Evolutionary conservation across 345 rosid species (phyloP), one percentile per base, ranked within the genome.

Genomic region (Salix brachista): DNA sequence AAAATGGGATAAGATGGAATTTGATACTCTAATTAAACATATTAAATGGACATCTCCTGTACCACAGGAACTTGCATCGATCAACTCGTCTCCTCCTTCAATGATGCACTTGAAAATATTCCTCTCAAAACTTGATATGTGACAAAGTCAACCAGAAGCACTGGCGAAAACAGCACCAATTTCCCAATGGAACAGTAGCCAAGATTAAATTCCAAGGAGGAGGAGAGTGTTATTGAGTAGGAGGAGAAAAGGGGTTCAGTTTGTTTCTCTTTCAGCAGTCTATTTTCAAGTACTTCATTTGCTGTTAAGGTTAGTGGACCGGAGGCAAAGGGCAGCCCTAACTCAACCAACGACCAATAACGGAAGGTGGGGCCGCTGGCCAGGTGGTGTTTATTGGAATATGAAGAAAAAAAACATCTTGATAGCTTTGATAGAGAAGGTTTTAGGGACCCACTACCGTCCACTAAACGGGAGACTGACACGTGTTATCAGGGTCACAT

Each of bases 331-430:
- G 84, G 72, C 83, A 77, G 67, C 28, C 75, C 37, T 26, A 60
- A 77, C 62, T 67, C 74, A 81, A 80, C 80, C 79, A 77, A 73
- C 83, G 72, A 72, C 75, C 72, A 65, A 13, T 71, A 77, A 78
- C 80, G 48, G 83, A 69, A 48, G 67, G 70, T 12, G 71, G 66
- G 72, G 71, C 64, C 81, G 37, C 37, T 34, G 37, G 6, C 37
- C 37, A 54, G 36, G 58, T 67, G 61, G 42, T 4, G 50, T 72
- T 69, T 12, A 76, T 34, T 58, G 26, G 68, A 77, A 68, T 41
- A 34, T 34, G 37, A 34, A 34, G 5, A 34, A 34, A 5, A 34
- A 4, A 34, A 34, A 34, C 37, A 34, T 34, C 44, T 41, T 2
- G 44, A 9, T 41, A 41, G 12, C 12, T 41, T 41, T 41, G 44